These are phyloP conservation scores for Exidia glandulosa DNA, from an alignment of 768 basidiomycete genomes.

Conservation along the genomic window DNA sequence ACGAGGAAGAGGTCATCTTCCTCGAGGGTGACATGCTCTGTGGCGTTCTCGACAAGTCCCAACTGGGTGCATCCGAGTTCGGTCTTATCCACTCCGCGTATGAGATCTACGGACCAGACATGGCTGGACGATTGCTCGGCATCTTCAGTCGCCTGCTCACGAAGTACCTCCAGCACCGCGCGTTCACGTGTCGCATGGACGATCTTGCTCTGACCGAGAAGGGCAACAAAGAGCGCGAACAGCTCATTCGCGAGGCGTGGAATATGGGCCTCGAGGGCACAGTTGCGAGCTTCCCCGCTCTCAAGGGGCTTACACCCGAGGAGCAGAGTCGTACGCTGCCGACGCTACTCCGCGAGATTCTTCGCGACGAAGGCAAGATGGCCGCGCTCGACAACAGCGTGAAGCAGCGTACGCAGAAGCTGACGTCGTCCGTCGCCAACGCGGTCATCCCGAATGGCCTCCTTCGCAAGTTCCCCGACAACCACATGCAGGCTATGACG, in stretches of 20 bases:
- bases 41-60: conserved; percentile 93
- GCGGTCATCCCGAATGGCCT: conserved; percentile 77
- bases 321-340: conserved; percentile 24
- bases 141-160: conserved; percentile 91
- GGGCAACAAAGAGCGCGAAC: conserved; percentile 59
- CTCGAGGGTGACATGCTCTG: conserved; percentile 88
- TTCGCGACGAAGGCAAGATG: conserved; percentile 95
- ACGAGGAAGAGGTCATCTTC: conserved; percentile 73
- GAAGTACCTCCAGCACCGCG: conserved; percentile 92
- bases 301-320: conserved; percentile 19
- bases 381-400: conserved; percentile 90
- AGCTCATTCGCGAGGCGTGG: conserved; percentile 54
- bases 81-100: conserved; percentile 96
- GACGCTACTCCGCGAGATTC: conserved; percentile 74
- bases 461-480: conserved; percentile 89
- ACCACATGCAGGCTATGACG: conserved; percentile 99
- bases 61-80: conserved; percentile 91
- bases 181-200: conserved; percentile 98
- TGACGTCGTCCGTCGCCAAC: conserved; percentile 85
- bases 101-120: conserved; percentile 84
- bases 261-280: conserved; percentile 79
- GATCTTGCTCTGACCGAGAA: conserved; percentile 82
- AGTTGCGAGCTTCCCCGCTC: conserved; percentile 80
- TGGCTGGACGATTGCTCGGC: conserved; percentile 84
- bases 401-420: conserved; percentile 72